Evolutionary conservation across 1,284 basidiomycete genomes (phyloP), one percentile per base, ranked within the genome.

Genomic region (Xanthoconium separans): DNA sequence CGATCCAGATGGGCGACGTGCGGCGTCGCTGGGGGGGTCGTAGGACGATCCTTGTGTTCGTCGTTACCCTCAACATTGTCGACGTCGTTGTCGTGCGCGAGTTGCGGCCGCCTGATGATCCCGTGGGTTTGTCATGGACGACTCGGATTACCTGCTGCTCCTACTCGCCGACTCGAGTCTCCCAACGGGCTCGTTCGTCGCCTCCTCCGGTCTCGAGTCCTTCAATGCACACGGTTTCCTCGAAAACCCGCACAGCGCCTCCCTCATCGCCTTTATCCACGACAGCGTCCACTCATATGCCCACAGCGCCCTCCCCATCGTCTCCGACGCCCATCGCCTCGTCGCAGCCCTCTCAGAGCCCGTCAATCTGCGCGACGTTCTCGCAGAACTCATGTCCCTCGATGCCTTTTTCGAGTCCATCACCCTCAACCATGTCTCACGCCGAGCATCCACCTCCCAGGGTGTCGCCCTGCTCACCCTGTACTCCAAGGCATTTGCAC

Each of bases 401-500:
- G 95, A 98, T 64, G 75, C 79, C 12, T 75, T 90, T 22, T 95
- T 95, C 71, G 92, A 98, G 50, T 71, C 83, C 10, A 91, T 92
- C 78, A 89, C 91, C 1, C 82, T 98, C 43, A 98, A 95, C 64
- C 92, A 96, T 67, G 88, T 97, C 56, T 82, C 91, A 3, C 77
- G 91, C 30, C 79, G 97, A 16, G 94, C 96, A 18, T 95, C 92
- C 18, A 89, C 83, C 57, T 83, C 95, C 3, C 97, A 99, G 71
- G 96, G 97, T 1, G 87, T 93, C 8, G 97, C 96, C 2, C 81
- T 98, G 37, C 82, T 99, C 31, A 93, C 94, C 0, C 78, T 99
- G 5, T 95, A 90, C 71, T 78, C 88, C 12, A 91, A 88, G 62
- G 91, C 93, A 0, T 87, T 98, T 65, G 81, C 85, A 44, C 85